These are phyloP conservation scores for Colletotrichum endophyticum DNA, from an alignment of 2,329 filamentous ascomycete genomes.

Conservation along the genomic window DNA sequence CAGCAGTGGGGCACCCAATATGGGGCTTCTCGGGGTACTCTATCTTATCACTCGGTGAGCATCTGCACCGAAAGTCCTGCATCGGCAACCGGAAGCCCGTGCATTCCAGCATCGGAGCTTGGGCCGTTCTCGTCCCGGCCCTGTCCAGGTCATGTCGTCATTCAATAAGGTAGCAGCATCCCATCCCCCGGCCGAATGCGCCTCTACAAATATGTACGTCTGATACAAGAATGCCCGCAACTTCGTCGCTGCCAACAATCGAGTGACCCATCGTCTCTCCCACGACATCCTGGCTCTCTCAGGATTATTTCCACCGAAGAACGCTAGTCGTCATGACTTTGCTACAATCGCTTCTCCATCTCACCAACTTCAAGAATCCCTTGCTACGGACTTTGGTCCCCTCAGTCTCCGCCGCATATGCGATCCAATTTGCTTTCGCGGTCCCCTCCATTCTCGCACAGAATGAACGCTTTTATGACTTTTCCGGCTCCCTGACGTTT, in stretches of 20 bases:
- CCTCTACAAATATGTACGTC: neutral
- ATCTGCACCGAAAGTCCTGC: neutral
- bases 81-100: neutral
- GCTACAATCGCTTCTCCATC: constrained; percentile 54
- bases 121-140: neutral
- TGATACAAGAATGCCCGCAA: neutral
- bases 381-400: constrained; percentile 68
- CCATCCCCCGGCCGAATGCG: neutral
- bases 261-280: neutral
- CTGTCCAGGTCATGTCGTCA: constrained; percentile 13
- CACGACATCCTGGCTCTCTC: neutral
- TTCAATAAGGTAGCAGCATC: neutral
- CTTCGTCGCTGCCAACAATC: neutral
- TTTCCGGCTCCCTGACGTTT: constrained; percentile 70
- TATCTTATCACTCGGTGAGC: neutral
- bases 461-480: constrained; percentile 72
- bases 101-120: neutral
- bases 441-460: constrained; percentile 64
- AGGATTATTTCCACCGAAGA: neutral
- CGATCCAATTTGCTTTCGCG: constrained; percentile 66
- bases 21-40: neutral
- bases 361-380: constrained; percentile 66
- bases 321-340: constrained; percentile 32
- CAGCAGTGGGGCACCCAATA: neutral
- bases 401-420: constrained; percentile 65